Base-by-base conservation (phyloP, 345 rosid genomes). In the Moricandia arvensis region DNA sequence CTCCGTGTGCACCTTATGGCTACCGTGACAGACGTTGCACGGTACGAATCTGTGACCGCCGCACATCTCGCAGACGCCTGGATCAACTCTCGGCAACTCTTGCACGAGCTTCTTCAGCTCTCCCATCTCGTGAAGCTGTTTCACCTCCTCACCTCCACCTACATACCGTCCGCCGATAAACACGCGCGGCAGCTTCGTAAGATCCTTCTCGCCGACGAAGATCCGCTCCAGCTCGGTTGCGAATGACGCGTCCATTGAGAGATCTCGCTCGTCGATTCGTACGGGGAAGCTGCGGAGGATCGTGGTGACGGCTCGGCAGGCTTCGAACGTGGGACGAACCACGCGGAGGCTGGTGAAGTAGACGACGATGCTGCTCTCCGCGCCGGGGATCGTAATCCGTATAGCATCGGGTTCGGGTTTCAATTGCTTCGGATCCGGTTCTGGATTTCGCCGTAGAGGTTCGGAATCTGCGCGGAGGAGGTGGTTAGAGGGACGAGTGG, bases 101-200 rank as follows among this genome's bases (percentile, higher is more conserved):
- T 87, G 87, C 12, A 91, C 80, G 3, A 89, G 51, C 80, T 88
- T 90, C 92, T 88, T 91, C 53, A 94, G 91, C 83, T 91, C 96
- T 1, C 98, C 97, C 4, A 83, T 58, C 86, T 91, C 98, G 85
- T 94, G 83, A 2, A 94, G 82, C 74, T 84, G 87, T 47, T 66
- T 67, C n/a, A 88, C 79, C 83, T 91, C 98, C 71, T 94, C 93
- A 0, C 89, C 97, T 6, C 98, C 97, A 4, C 96, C 98, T 1
- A 94, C 34, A 83, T 90, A 91, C 64, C 86, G 72, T 0, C 98
- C 97, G 4, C 93, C 95, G 43, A 94, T 89, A 61, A 91, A 94
- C 0, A 94, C 96, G 38, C 87, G 74, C 5, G 98, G 98, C 59
- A 94, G 55, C 63, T 74, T 73, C 74, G 65, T 80, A 67, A 80